These are phyloP conservation scores for Amaranthus hypochondriacus DNA, from an alignment of 148 eudicot species.

Conservation along the genomic window DNA sequence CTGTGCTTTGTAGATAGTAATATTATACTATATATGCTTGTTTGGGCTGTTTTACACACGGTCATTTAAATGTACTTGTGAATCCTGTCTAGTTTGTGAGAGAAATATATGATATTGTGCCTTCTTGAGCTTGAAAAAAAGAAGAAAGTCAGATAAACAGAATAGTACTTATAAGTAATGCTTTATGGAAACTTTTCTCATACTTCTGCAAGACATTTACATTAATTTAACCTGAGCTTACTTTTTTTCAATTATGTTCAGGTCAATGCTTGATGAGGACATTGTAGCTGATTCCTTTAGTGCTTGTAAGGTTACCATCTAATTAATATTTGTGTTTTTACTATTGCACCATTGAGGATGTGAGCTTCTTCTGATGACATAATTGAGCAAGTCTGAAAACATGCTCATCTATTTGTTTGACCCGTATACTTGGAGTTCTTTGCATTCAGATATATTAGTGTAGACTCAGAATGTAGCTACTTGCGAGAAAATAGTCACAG, in stretches of 20 bases:
- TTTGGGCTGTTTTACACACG: not conserved
- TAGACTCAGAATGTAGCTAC: no score
- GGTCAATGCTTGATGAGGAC: constrained; percentile 71
- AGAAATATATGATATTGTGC: constrained; percentile 89
- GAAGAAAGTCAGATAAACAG: constrained; percentile 57
- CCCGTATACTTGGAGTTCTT: not conserved
- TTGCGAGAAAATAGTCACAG: no score
- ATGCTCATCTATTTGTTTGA: not conserved
- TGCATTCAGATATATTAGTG: not conserved
- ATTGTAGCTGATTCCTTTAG: constrained; percentile 52
- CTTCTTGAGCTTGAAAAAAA: constrained; percentile 71
- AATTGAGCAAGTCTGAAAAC: not conserved
- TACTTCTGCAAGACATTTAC: not conserved
- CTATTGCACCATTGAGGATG: not conserved
- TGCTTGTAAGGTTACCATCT: constrained; percentile 33
- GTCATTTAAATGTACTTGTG: constrained; percentile 3
- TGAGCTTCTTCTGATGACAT: not conserved
- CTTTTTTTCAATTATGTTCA: constrained; percentile 24
- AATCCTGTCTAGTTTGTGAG: constrained; percentile 64
- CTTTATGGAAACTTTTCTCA: constrained; percentile 1
- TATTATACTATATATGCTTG: no score
- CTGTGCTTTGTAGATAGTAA: no score
- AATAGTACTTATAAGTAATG: constrained; percentile 85
- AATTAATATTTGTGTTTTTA: not conserved
- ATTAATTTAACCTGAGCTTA: not conserved